Base-by-base conservation (phyloP, 2,329 filamentous ascomycete species). In the Fusarium devonianum region DNA sequence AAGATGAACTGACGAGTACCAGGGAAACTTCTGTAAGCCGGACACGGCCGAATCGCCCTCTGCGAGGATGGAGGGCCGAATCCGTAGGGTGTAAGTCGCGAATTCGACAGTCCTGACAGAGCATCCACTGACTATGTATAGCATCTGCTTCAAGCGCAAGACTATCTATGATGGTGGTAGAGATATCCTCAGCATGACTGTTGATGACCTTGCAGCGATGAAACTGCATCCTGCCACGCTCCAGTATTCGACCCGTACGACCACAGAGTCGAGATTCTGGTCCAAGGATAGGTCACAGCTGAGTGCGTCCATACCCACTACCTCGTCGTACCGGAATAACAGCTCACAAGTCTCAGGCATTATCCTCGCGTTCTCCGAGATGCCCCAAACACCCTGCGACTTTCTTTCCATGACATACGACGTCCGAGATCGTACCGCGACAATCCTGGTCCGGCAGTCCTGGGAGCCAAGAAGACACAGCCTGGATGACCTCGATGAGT, bases 401-500 rank as follows among this genome's bases (percentile, higher is more conserved):
- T 78, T 78, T 53, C 64, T 78, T 8, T 77, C 75, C 30, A 74
- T 78, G 73, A 72, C 73, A 4, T 77, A 78, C 60, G 68, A 71
- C 43, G 58, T 78, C 25, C 60, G 67, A 7, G 69, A 67, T 7
- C 70, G 70, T 14, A 71, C 68, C 3, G 67, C 75, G 3, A 77
- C 71, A 1, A 70, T 75, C 14, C 58, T 78, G 6, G 69, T 78
- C 26, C 69, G 75, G 4, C 74, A 77, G 36, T 77, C 74, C 0
- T 75, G 73, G 58, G 71, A 76, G 47, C 71, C 73, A 2, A 60
- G 71, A 10, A 67, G 71, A 49, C 73, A 78, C 43, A 69, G 68
- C 25, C 64, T 74, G 16, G 72, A 77, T 38, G 72, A 76, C 18
- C 67, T 77, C 8, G 72, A 76, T 47, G 75, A 78, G 52, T 78